Base-by-base conservation (phyloP, 345 rosid species). In the Psidium friedrichsthalianum region DNA sequence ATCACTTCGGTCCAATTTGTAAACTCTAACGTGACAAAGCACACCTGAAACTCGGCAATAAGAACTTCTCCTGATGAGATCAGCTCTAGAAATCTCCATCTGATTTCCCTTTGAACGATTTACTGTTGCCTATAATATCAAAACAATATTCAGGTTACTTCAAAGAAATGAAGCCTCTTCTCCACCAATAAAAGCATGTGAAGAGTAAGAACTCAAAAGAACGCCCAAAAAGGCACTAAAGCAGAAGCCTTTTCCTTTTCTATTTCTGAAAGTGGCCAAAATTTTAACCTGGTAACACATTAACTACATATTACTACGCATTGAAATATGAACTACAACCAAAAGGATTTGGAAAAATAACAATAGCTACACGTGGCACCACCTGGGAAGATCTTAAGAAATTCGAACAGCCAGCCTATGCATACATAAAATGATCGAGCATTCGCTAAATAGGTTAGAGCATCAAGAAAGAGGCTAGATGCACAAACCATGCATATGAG, bases 11-110 rank as follows among this genome's bases (percentile, higher is more conserved):
- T 82, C 40, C 83, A 49, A 13, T 53, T 82, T 82, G 16, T 12
- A 52, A 52, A 51, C 36, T 47, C 49, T 58, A 51, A 61, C 40
- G 36, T 6, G 14, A 12, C 13, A 27, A 36, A 51, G 83, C 87
- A 51, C 90, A 97, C 99, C 98, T 87, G 96, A 90, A 85, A 97
- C 96, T 54, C 96, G 96, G 87, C 99, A 97, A 85, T 95, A 95
- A 58, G 98, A 93, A 89, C 98, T 97, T 90, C 87, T 95, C 85
- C 91, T 92, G 80, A 97, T 92, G 88, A 97, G 96, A 55, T 97
- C 98, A 57, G 99, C 90, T 91, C 90, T 90, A 44, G 99, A 93
- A 56, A 95, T 89, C 84, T 95, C 98, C 12, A 94, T 97, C 84
- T 90, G 92, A 57, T 97, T 95, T 59, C 98, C 98, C 90, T 97